Percentiles rank a stretch among this genome's conserved stretches.
Conservation (phyloP, 306 rosid species). For the Citrullus mucosospermus region DNA sequence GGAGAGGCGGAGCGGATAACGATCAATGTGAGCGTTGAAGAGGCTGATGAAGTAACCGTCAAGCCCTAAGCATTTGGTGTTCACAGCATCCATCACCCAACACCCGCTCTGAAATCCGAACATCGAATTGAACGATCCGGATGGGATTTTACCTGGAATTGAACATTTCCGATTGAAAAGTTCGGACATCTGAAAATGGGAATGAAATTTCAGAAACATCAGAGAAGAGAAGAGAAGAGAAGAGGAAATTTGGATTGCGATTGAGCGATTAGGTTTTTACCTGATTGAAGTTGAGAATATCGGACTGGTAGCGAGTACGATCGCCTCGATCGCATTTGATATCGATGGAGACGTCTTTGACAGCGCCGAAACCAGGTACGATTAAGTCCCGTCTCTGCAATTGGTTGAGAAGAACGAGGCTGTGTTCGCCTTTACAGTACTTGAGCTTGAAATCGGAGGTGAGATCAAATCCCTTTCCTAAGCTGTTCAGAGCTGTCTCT, state of each 20-base stretch:
- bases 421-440: slow-evolving; percentile 58
- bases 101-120: slow-evolving; percentile 55
- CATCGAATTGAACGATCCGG: slow-evolving; percentile 54
- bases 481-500: slow-evolving; percentile 38
- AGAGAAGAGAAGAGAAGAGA: background rate
- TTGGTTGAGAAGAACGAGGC: slow-evolving; percentile 45
- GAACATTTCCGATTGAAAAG: slow-evolving; percentile 41
- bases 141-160: slow-evolving; percentile 63
- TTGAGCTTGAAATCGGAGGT: slow-evolving; percentile 76
- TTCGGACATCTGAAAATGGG: slow-evolving; percentile 58
- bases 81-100: slow-evolving; percentile 63
- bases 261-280: slow-evolving; percentile 13
- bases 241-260: background rate
- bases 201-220: background rate
- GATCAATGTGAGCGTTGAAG: slow-evolving; percentile 48
- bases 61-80: slow-evolving; percentile 47
- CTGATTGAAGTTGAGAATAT: slow-evolving; percentile 51
- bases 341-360: slow-evolving; percentile 41
- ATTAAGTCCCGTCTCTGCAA: slow-evolving; percentile 17
- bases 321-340: slow-evolving; percentile 89
- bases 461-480: slow-evolving; percentile 88
- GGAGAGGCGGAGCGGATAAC: slow-evolving; percentile 57
- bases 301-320: slow-evolving; percentile 56
- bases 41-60: slow-evolving; percentile 48
- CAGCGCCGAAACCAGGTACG: slow-evolving; percentile 46